Conservation (phyloP, 306 rosid genomes). For the Dalbergia cultrata region DNA sequence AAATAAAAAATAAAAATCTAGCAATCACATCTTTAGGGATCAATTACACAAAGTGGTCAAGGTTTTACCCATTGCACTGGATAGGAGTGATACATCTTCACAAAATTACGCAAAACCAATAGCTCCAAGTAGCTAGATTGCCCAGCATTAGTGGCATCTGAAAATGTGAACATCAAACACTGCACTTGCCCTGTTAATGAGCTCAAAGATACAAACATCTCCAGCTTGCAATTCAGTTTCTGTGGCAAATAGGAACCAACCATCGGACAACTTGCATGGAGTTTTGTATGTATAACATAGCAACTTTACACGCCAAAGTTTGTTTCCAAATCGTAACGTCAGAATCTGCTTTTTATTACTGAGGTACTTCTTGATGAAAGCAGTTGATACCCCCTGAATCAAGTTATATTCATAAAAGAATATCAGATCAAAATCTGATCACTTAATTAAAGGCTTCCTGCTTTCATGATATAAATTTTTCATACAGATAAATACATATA, state of each 20-base stretch:
- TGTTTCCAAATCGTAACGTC: neutral
- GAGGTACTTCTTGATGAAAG: neutral
- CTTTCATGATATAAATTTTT: neutral
- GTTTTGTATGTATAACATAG: neutral
- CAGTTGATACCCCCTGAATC: neutral
- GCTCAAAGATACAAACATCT: conserved; percentile 37
- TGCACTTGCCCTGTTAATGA: neutral
- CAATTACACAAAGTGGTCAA: too few species aligned
- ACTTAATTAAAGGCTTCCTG: neutral
- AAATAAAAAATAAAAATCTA: too few species aligned
- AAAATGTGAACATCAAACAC: conserved; percentile 13
- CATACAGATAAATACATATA: neutral
- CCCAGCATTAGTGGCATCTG: neutral
- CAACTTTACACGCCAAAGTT: conserved; percentile 31
- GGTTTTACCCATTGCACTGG: too few species aligned
- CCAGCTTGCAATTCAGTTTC: conserved; percentile 16
- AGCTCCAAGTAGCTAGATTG: neutral
- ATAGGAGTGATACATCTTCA: too few species aligned
- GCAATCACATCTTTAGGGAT: too few species aligned
- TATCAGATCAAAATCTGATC: neutral
- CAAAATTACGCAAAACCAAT: too few species aligned
- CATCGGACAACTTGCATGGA: neutral
- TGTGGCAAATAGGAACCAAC: conserved; percentile 15
- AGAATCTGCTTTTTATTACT: neutral
- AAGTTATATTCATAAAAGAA: neutral